These are phyloP conservation scores for Arachnomyces sp. DNA, from an alignment of 2,329 filamentous ascomycete genomes.

Conservation along the genomic window DNA sequence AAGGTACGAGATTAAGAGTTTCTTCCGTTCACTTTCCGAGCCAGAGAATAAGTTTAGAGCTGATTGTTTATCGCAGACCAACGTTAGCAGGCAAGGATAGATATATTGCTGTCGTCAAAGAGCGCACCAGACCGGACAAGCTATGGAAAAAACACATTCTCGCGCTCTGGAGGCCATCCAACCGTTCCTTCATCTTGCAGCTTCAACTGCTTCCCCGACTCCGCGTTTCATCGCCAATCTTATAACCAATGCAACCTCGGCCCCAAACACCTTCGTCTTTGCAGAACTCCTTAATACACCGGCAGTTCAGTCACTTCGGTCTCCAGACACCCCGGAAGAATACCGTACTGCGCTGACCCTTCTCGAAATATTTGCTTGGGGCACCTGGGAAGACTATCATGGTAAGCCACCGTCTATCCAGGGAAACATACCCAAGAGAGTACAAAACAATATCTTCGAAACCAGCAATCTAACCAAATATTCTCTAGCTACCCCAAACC, in stretches of 20 bases:
- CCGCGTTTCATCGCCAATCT: constrained; percentile 80
- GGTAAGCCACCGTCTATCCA: constrained; percentile 30
- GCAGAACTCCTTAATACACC: constrained; percentile 79
- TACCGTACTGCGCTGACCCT: constrained; percentile 58
- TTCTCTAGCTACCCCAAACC: constrained; percentile 40
- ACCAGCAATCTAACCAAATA: constrained; percentile 9
- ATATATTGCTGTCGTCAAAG: neutral
- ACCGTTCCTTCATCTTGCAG: constrained; percentile 85
- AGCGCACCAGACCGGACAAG: neutral
- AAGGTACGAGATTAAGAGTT: no score
- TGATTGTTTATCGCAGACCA: neutral
- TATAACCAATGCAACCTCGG: constrained; percentile 80
- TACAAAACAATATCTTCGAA: no score
- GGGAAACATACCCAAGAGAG: neutral
- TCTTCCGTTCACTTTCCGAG: no score
- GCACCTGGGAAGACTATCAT: constrained; percentile 74
- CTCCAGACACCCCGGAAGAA: constrained; percentile 49
- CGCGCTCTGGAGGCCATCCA: constrained; percentile 56
- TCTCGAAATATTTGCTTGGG: constrained; percentile 86
- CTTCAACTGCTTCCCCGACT: constrained; percentile 63
- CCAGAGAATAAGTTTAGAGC: no score
- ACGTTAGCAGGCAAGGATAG: constrained; percentile 4
- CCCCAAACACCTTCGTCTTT: constrained; percentile 85
- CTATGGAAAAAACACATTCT: constrained; percentile 42
- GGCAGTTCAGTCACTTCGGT: constrained; percentile 65